phyloP scores from a whole-genome alignment of 1,139 yeast species.

The Taphrina betulina region DNA sequence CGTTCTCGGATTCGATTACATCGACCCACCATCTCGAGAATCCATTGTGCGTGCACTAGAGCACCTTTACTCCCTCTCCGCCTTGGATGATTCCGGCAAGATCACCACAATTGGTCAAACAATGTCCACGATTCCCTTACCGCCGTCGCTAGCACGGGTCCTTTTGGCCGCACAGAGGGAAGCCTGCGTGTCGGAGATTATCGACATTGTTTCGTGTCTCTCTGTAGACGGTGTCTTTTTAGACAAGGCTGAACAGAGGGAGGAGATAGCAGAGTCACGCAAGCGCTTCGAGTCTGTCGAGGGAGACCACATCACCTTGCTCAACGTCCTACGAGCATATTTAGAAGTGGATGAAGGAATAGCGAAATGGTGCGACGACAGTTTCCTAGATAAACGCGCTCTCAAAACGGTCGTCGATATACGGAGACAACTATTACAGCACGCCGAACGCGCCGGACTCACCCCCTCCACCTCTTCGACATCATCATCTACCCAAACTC shows the following conservation, averaged over 20 bases:
- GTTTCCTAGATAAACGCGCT: conserved; percentile 74
- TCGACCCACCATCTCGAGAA: conserved; percentile 82
- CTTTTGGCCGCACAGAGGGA: conserved; percentile 70
- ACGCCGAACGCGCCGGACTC: conserved; percentile 51
- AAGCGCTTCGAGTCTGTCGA: conserved; percentile 52
- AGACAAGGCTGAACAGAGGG: conserved; percentile 79
- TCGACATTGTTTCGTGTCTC: conserved; percentile 87
- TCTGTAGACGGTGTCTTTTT: conserved; percentile 85
- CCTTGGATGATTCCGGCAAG: conserved; percentile 70
- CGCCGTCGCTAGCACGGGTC: conserved; percentile 77
- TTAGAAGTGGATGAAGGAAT: conserved; percentile 40
- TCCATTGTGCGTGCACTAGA: conserved; percentile 66
- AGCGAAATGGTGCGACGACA: conserved; percentile 69
- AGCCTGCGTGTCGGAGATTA: conserved; percentile 55
- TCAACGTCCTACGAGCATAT: conserved; percentile 49
- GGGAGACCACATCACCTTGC: conserved; percentile 58
- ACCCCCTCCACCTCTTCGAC: conserved; percentile 41
- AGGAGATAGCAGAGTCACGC: conserved; percentile 62
- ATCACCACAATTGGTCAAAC: conserved; percentile 74
- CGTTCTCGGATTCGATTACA: conserved; percentile 84
- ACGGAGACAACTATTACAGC: conserved; percentile 69
- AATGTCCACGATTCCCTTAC: conserved; percentile 85
- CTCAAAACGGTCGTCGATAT: conserved; percentile 58
- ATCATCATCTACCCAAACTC: background rate
- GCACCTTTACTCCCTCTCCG: conserved; percentile 74